Evolutionary conservation across 2,329 filamentous ascomycete genomes (phyloP).

Genomic region (Amauroascus verrucosus): DNA sequence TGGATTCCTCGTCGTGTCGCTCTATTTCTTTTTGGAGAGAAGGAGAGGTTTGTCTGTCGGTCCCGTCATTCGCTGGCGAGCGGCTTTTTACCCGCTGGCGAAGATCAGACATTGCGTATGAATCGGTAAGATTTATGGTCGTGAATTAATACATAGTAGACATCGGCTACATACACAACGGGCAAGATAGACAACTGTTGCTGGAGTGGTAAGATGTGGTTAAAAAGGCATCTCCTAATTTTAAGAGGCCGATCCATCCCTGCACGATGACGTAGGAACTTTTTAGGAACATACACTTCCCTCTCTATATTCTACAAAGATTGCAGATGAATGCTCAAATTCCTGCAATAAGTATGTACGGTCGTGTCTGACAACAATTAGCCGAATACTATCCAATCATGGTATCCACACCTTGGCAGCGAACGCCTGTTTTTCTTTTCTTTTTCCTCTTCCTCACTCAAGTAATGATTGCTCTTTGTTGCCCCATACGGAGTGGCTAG

Average conservation of each 20-base stretch:
- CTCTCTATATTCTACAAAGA: too few species aligned
- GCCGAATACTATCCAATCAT: too few species aligned
- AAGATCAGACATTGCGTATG: background rate
- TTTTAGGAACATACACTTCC: too few species aligned
- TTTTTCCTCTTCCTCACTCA: slow-evolving; percentile 9
- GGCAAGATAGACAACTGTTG: background rate
- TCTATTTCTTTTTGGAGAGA: slow-evolving; percentile 2
- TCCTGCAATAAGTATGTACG: background rate
- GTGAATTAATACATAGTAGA: background rate
- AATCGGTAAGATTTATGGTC: background rate
- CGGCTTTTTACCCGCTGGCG: slow-evolving; percentile 2
- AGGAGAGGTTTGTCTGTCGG: background rate
- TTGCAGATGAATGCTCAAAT: background rate
- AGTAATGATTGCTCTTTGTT: background rate
- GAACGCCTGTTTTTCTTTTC: background rate
- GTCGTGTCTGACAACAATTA: background rate
- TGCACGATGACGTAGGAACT: background rate
- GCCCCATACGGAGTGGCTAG: background rate
- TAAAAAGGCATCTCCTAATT: too few species aligned
- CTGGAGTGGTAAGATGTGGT: background rate
- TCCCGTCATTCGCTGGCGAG: background rate
- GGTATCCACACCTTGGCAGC: background rate
- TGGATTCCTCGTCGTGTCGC: slow-evolving; percentile 10
- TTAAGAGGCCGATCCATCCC: background rate
- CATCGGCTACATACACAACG: background rate